A percentile compares a stretch with the other conserved stretches of the same genome.
These are phyloP conservation scores for Conidiobolus incongruus DNA, from an alignment of 371 early-diverging fungal species.

Conservation along the genomic window DNA sequence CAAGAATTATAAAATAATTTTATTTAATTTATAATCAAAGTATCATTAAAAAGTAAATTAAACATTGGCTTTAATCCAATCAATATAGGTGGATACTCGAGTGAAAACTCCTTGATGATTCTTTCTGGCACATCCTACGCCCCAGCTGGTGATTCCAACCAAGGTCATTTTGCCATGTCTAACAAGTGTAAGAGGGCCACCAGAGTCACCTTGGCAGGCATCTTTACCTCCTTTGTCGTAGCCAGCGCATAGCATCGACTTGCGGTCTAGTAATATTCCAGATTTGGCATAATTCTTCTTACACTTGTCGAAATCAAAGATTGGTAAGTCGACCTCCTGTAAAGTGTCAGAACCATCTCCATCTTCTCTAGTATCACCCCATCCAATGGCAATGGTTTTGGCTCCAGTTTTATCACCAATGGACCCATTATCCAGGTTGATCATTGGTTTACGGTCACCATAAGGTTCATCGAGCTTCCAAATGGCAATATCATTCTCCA, in stretches of 20 bases:
- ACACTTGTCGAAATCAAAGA: not conserved
- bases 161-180: not conserved
- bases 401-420: not conserved
- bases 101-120: not conserved
- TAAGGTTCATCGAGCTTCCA: not conserved
- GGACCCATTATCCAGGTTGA: not conserved
- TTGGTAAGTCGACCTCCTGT: not conserved
- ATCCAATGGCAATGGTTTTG: not conserved
- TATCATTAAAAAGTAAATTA: too few species aligned
- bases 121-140: not conserved
- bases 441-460: not conserved
- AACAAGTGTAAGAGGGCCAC: not conserved
- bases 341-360: not conserved
- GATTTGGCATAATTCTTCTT: not conserved
- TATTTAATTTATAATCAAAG: too few species aligned
- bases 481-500: not conserved
- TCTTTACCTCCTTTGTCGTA: not conserved
- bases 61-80: too few species aligned
- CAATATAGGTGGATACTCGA: not conserved
- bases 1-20: too few species aligned
- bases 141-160: not conserved
- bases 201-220: slow-evolving; percentile 1
- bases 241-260: not conserved
- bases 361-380: not conserved
- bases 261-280: too few species aligned